phyloP scores from a whole-genome alignment of 2,329 filamentous ascomycete genomes.

The Sporothrix euskadiensis region DNA sequence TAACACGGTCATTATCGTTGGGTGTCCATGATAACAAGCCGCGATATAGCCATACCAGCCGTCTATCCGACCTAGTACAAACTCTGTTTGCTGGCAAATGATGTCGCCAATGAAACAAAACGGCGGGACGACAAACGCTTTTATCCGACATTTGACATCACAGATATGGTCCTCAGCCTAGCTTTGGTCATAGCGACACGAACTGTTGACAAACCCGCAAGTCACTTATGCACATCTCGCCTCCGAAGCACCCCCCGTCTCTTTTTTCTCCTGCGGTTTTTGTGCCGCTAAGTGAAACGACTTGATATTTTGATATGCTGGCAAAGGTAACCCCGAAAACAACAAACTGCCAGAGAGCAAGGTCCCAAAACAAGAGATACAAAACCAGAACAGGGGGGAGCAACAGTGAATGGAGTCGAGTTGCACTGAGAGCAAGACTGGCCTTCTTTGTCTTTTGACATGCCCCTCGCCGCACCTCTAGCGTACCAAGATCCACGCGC shows the following conservation, averaged over 20 bases:
- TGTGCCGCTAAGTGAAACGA: constrained; percentile 15
- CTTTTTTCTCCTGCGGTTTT: background rate
- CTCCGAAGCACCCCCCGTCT: background rate
- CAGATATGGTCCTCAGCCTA: background rate
- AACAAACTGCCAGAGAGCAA: background rate
- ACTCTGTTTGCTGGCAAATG: background rate
- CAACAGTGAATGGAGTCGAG: background rate
- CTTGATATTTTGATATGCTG: constrained; percentile 23
- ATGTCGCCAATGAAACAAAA: constrained; percentile 10
- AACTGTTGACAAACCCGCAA: background rate
- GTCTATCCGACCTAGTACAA: background rate
- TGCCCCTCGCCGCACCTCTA: constrained; percentile 12
- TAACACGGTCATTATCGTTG: background rate
- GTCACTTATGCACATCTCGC: background rate
- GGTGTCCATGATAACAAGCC: background rate
- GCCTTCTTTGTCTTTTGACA: background rate
- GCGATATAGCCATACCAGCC: background rate
- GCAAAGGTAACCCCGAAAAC: constrained; percentile 15
- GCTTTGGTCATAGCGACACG: background rate
- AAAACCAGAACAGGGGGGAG: background rate
- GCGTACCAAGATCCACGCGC: constrained; percentile 13
- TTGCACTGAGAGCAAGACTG: background rate
- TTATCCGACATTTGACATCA: background rate
- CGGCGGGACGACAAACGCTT: background rate
- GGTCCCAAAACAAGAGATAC: constrained; percentile 22